Conservation (phyloP, 2,329 filamentous ascomycete species). For the Ophiostoma quercus region DNA sequence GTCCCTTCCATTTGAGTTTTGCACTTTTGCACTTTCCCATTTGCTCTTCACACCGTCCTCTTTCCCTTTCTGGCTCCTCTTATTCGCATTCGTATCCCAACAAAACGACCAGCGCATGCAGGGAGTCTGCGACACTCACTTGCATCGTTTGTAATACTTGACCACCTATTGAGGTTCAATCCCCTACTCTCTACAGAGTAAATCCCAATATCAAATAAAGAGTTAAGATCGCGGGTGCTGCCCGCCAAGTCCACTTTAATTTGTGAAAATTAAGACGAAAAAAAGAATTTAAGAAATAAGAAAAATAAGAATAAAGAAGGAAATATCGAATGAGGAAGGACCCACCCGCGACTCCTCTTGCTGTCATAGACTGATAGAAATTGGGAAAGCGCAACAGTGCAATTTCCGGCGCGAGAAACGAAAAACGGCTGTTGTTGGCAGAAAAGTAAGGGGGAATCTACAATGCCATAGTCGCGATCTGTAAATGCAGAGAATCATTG, state of each 20-base stretch:
- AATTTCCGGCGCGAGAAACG: constrained; percentile 19
- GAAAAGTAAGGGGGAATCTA: not conserved
- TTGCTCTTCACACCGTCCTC: not conserved
- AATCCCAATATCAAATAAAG: not conserved
- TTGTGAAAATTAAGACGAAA: not conserved
- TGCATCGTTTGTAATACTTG: too few species aligned
- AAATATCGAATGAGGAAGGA: constrained; percentile 9
- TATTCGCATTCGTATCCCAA: constrained; percentile 24
- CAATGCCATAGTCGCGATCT: not conserved
- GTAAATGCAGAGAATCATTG: too few species aligned
- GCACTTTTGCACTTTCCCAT: not conserved
- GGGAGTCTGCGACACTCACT: not conserved
- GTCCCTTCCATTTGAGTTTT: not conserved
- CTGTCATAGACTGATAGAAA: constrained; percentile 5
- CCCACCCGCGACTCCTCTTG: constrained; percentile 5
- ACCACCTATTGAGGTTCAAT: too few species aligned
- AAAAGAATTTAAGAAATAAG: not conserved
- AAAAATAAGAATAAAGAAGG: constrained; percentile 5
- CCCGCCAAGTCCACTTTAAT: not conserved
- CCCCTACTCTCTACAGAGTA: too few species aligned
- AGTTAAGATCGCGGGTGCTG: not conserved
- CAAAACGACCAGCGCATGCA: constrained; percentile 2
- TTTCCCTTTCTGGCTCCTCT: not conserved
- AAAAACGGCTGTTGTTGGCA: not conserved
- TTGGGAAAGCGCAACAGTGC: constrained; percentile 17